Base-by-base conservation (phyloP, 768 basidiomycete species). In the Trichaptum fuscoviolaceum region DNA sequence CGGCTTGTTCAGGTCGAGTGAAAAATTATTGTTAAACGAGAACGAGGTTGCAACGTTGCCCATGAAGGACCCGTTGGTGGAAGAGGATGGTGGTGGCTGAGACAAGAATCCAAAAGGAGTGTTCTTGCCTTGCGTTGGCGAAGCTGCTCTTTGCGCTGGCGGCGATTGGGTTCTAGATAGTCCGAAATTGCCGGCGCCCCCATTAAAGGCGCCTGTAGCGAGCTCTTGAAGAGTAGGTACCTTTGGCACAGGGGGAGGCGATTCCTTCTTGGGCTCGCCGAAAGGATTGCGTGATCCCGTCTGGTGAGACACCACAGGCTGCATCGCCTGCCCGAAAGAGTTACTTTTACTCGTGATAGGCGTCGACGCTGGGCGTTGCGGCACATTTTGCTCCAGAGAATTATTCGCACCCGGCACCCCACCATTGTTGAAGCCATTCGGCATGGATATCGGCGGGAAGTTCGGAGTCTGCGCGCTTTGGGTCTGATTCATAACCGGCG, bases 281-380 rank as follows among this genome's bases (percentile, higher is more conserved):
- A 99, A 99, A 2, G 97, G 97, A 82, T 99, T 99, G 70, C 87
- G 88, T 7, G 93, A 93, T 27, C 97, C 96, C 2, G 97, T 99
- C 74, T 91, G 87, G 75, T 99, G 96, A 7, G 95, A 83, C 71
- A 87, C 88, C 27, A 98, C 83, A 7, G 88, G 87, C 71, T 89
- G 87, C 1, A 83, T 80, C 2, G 79, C 69, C 42, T 83, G 82
- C 5, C 83, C 83, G 7, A 69, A 67, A 66, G 67, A 62, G 69
- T 60, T 35, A 70, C 71, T 42, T 80, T 71, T 20, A 80, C 77
- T 5, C 35, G 82, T 83, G 24, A 90, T 81, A 9, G 92, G 92
- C 0, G 92, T 91, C 1, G 92, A 93, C 0, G 86, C 87, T 18
- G 89, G 89, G 6, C 89, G 87, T 23, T 82, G 73, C 35, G 85